phyloP scores from a whole-genome alignment of 2,329 filamentous ascomycete genomes.

The Tolypocladium paradoxum region DNA sequence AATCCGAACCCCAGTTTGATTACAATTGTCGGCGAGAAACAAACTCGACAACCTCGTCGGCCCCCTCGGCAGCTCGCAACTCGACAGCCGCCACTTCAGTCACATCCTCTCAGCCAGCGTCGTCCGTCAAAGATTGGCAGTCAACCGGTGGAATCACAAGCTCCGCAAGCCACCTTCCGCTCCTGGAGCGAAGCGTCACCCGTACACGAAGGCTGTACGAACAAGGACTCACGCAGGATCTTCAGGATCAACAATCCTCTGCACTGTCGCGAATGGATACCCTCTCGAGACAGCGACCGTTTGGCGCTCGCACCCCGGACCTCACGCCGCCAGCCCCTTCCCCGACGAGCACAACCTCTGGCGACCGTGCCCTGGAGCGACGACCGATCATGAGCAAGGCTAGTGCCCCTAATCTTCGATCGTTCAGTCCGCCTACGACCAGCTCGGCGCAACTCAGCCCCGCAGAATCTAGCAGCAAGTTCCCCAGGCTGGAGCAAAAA shows the following conservation, averaged over 20 bases:
- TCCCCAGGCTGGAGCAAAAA: slow-evolving; percentile 22
- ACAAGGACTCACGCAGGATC: slow-evolving; percentile 66
- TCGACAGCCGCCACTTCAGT: slow-evolving; percentile 87
- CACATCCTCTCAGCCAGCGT: slow-evolving; percentile 54
- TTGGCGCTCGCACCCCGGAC: slow-evolving; percentile 40
- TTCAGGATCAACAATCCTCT: slow-evolving; percentile 70
- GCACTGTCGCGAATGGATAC: slow-evolving; percentile 72
- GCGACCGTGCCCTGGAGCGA: slow-evolving; percentile 35
- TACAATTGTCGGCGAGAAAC: slow-evolving; percentile 74
- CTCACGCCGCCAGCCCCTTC: slow-evolving; percentile 33
- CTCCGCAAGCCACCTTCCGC: slow-evolving; percentile 25
- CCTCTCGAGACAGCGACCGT: slow-evolving; percentile 52
- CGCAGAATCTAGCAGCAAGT: slow-evolving; percentile 25
- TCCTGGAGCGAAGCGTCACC: slow-evolving; percentile 53
- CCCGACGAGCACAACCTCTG: slow-evolving; percentile 29
- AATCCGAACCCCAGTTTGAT: slow-evolving; percentile 42
- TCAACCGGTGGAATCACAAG: slow-evolving; percentile 24
- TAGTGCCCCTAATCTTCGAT: slow-evolving; percentile 60
- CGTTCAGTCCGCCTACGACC: slow-evolving; percentile 36
- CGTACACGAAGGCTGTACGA: slow-evolving; percentile 74
- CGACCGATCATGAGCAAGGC: slow-evolving; percentile 38
- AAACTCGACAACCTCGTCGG: slow-evolving; percentile 70
- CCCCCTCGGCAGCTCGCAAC: slow-evolving; percentile 55
- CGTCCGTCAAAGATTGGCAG: slow-evolving; percentile 41
- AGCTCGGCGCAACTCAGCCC: slow-evolving; percentile 27